These are phyloP conservation scores for Cercophora samala DNA, from an alignment of 495 filamentous ascomycete genomes.

Conservation along the genomic window DNA sequence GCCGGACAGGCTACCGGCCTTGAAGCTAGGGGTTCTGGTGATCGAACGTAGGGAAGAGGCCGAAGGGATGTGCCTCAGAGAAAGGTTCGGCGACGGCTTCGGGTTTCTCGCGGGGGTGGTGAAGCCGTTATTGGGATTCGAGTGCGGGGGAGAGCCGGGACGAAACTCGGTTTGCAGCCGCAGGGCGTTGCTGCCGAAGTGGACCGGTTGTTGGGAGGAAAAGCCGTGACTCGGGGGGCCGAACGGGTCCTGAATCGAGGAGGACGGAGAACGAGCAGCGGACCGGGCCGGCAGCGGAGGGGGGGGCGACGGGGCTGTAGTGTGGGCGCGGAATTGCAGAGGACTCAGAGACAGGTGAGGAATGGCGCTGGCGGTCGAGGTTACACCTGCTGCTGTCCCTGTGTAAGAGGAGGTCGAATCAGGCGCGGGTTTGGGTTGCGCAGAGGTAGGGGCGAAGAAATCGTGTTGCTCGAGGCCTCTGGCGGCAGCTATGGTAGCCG, in stretches of 20 bases:
- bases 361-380: constrained; percentile 13
- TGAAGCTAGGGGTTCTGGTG: constrained; percentile 49
- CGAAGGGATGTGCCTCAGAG: constrained; percentile 40
- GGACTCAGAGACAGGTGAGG: constrained; percentile 20
- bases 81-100: constrained; percentile 27
- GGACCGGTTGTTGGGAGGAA: constrained; percentile 22
- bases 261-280: constrained; percentile 10
- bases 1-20: constrained; percentile 32
- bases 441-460: constrained; percentile 24
- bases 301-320: constrained; percentile 37
- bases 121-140: constrained; percentile 25
- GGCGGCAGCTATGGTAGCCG: constrained; percentile 28
- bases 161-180: constrained; percentile 39
- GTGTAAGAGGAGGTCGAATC: constrained; percentile 8
- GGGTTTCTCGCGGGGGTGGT: constrained; percentile 28
- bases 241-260: constrained; percentile 12
- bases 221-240: constrained; percentile 18
- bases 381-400: constrained; percentile 10
- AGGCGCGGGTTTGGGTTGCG: constrained; percentile 15
- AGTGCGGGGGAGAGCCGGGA: constrained; percentile 25
- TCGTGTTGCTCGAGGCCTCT: constrained; percentile 21
- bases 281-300: constrained; percentile 1
- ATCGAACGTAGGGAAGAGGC: constrained; percentile 41
- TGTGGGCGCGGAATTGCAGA: constrained; percentile 34
- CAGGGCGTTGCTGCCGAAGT: constrained; percentile 26